Evolutionary conservation across 2,329 filamentous ascomycete genomes (phyloP).

Genomic region (Sporothrix curviconia): DNA sequence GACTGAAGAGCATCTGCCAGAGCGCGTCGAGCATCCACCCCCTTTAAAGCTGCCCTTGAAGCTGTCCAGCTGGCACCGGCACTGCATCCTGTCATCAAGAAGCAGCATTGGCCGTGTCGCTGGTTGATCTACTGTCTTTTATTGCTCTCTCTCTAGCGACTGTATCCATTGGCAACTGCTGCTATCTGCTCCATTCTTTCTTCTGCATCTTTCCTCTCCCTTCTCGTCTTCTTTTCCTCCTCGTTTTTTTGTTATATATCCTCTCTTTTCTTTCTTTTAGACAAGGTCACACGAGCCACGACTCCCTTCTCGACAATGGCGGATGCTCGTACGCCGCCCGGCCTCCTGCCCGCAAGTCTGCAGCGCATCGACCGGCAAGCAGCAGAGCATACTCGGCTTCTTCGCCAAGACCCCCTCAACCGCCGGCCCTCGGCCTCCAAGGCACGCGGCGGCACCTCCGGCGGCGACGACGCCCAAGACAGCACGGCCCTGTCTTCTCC

Average conservation of each 20-base stretch:
- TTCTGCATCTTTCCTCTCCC: not conserved
- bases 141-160: not conserved
- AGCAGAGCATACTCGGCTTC: constrained; percentile 73
- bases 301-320: constrained; percentile 21
- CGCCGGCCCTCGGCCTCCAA: constrained; percentile 20
- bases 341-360: constrained; percentile 34
- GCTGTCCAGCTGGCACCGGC: not conserved
- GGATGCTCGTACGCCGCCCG: constrained; percentile 33
- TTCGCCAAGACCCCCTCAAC: constrained; percentile 54
- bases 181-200: not conserved
- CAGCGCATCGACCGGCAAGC: constrained; percentile 45
- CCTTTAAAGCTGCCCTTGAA: no score
- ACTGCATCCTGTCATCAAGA: not conserved
- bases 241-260: not conserved
- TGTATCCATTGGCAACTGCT: not conserved
- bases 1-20: not conserved
- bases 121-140: not conserved
- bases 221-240: not conserved
- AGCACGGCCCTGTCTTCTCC: constrained; percentile 25
- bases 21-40: constrained; percentile 14
- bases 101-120: not conserved
- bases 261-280: no score
- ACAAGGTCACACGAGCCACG: no score
- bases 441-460: constrained; percentile 22
- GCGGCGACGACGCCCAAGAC: constrained; percentile 16